Evolutionary conservation across 495 filamentous ascomycete genomes (phyloP).

Genomic region (Tuber brumale): DNA sequence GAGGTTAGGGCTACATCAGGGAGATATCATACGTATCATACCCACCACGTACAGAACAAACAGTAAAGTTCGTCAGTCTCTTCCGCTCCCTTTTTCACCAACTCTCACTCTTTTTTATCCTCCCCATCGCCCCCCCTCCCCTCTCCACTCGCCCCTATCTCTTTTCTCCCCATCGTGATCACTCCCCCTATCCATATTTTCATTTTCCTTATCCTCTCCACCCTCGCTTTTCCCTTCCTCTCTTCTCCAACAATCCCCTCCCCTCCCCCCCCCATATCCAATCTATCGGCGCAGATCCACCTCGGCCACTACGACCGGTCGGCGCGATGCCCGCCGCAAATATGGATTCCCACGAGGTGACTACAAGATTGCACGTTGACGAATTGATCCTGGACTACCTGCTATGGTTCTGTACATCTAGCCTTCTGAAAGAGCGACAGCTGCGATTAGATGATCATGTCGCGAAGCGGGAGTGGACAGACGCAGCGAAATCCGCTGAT

Average conservation of each 20-base stretch:
- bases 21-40: neutral
- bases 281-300: neutral
- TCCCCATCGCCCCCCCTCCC: neutral
- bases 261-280: neutral
- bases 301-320: neutral
- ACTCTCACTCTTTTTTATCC: neutral
- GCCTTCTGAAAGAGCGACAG: constrained; percentile 28
- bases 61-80: neutral
- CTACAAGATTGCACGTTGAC: constrained; percentile 33
- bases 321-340: neutral
- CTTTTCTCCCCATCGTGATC: neutral
- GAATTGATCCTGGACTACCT: constrained; percentile 40
- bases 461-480: constrained; percentile 28
- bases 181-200: constrained; percentile 4
- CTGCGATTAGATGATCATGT: constrained; percentile 28
- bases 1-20: neutral
- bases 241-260: neutral
- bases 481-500: constrained; percentile 35
- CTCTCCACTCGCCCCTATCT: constrained; percentile 3
- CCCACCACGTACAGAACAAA: neutral
- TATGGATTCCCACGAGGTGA: neutral
- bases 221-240: neutral
- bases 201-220: neutral
- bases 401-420: constrained; percentile 36
- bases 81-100: neutral